These are phyloP conservation scores for Hawksworthiomyces lignivorus DNA, from an alignment of 2,329 filamentous ascomycete species.

Conservation along the genomic window DNA sequence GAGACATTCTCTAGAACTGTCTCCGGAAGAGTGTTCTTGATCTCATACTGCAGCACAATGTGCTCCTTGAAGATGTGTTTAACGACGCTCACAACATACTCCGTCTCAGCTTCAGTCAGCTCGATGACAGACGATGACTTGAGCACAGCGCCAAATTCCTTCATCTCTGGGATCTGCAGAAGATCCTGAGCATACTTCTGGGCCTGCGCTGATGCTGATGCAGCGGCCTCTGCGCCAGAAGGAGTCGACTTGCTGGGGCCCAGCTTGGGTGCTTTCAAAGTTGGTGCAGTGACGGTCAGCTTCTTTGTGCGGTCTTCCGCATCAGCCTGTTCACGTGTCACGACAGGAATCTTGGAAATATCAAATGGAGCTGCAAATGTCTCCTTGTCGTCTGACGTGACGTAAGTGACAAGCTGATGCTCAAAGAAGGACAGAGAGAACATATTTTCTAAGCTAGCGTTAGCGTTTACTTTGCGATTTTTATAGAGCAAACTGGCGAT, in stretches of 20 bases:
- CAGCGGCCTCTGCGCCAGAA: conserved; percentile 61
- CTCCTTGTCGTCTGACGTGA: conserved; percentile 82
- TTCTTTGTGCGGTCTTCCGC: conserved; percentile 97
- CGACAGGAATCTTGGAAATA: conserved; percentile 80
- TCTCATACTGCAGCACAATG: conserved; percentile 89
- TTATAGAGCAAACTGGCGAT: too few species aligned
- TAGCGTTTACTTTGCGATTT: too few species aligned
- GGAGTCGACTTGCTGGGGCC: conserved; percentile 65
- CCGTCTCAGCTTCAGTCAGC: conserved; percentile 92
- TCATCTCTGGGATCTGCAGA: conserved; percentile 82
- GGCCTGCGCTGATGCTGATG: conserved; percentile 69
- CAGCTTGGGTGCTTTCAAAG: conserved; percentile 83
- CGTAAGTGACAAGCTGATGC: conserved; percentile 95
- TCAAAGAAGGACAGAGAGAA: conserved; percentile 92
- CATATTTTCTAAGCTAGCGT: conserved; percentile 96
- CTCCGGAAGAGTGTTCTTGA: conserved; percentile 93
- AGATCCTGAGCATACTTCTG: conserved; percentile 88
- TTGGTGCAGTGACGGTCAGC: conserved; percentile 84
- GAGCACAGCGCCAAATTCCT: conserved; percentile 79
- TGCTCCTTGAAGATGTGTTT: conserved; percentile 99
- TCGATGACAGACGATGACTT: conserved; percentile 84
- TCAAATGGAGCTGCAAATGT: conserved; percentile 85
- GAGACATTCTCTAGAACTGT: conserved; percentile 87
- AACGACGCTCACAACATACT: conserved; percentile 87
- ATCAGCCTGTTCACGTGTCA: conserved; percentile 91